phyloP scores from a whole-genome alignment of 78 protist genomes.

The Creolimax fragrantissima region DNA sequence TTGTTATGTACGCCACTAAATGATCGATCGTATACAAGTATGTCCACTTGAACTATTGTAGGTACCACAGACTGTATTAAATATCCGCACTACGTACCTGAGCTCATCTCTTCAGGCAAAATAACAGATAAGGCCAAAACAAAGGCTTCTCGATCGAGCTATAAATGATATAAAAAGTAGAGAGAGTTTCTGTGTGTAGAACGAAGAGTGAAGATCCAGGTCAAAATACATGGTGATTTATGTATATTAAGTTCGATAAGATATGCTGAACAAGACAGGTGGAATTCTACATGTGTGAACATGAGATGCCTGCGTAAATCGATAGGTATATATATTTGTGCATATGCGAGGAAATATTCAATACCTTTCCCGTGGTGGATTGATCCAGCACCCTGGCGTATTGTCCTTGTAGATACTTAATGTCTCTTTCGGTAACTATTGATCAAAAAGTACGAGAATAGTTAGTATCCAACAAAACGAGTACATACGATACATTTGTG shows the following conservation, averaged over 20 bases:
- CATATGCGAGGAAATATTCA: background rate
- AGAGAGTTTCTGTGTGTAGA: background rate
- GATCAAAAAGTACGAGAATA: background rate
- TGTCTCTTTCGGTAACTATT: background rate
- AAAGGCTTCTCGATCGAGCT: background rate
- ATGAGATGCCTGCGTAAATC: background rate
- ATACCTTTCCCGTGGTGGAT: background rate
- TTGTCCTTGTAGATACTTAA: background rate
- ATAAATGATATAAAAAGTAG: background rate
- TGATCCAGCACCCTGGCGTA: background rate
- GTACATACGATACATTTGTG: background rate
- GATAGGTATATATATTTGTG: background rate
- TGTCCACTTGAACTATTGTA: background rate
- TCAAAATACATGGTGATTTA: background rate
- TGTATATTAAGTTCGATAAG: background rate
- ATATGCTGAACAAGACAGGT: background rate
- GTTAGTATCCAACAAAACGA: background rate
- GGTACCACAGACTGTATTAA: background rate
- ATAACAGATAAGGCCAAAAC: background rate
- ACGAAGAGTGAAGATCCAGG: background rate
- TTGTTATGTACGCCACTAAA: background rate
- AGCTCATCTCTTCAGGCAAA: background rate
- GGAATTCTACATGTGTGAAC: background rate
- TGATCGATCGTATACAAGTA: background rate
- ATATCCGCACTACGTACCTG: background rate